phyloP scores from a whole-genome alignment of 2,329 filamentous ascomycete species.

The Coccinonectria pachysandricola region DNA sequence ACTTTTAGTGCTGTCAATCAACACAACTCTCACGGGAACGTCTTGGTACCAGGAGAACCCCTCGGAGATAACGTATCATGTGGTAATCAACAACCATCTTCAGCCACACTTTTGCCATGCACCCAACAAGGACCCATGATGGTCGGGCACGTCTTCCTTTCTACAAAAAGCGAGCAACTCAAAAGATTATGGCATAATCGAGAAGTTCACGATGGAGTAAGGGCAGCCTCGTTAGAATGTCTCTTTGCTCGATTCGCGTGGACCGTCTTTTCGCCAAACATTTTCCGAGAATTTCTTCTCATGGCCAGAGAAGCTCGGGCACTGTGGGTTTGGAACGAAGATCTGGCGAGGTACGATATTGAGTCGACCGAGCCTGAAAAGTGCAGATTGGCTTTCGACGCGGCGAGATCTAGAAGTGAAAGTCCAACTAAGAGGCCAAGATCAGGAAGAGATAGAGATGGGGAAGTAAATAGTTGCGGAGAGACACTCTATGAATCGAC shows the following conservation, averaged over 20 bases:
- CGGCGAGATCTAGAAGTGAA: slow-evolving; percentile 1
- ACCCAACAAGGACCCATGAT: too few species aligned
- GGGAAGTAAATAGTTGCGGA: not conserved
- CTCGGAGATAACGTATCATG: too few species aligned
- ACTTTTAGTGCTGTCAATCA: too few species aligned
- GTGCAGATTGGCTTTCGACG: not conserved
- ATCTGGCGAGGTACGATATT: not conserved
- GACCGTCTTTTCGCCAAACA: slow-evolving; percentile 1
- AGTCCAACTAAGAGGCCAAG: slow-evolving; percentile 1
- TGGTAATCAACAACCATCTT: too few species aligned
- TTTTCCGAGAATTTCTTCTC: slow-evolving; percentile 1
- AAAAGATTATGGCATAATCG: too few species aligned
- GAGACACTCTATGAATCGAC: not conserved
- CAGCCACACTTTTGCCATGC: too few species aligned
- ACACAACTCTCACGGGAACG: too few species aligned
- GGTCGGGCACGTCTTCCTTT: too few species aligned
- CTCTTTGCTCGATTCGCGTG: slow-evolving; percentile 1
- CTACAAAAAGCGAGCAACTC: too few species aligned
- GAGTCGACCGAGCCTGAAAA: not conserved
- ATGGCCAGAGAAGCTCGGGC: not conserved
- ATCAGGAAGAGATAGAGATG: not conserved
- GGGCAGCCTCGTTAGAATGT: not conserved
- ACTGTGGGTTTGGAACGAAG: not conserved
- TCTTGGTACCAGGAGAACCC: too few species aligned
- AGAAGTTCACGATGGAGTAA: not conserved